Base-by-base conservation (phyloP, 345 rosid species). In the Salix viminalis region DNA sequence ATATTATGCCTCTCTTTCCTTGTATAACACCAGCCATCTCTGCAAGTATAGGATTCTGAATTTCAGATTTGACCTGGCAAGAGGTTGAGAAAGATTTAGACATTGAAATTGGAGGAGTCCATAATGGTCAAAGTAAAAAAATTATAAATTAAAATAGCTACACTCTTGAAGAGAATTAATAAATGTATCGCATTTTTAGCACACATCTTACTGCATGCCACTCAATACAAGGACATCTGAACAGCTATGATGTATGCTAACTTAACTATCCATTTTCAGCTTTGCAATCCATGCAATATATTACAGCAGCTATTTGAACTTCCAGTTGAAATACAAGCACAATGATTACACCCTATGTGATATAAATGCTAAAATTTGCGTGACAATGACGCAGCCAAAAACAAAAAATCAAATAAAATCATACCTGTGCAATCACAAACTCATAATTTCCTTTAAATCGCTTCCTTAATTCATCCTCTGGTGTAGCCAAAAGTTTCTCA, bases 391-490 rank as follows among this genome's bases (percentile, higher is more conserved):
- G 2, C 4, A 36, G 36, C 11, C 7, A 19, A 41, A 56, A 70
- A n/a, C 37, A 39, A 18, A 68, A 3, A 73, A 56, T 41, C 52
- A 3, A 73, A 56, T 41, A 42, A 3, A 78, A 65, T 62, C 69
- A 58, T 79, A 89, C 98, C 97, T 93, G 98, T 69, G 81, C 87
- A 80, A 90, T 86, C 78, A 96, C 91, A 75, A 96, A 96, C 46
- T 87, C 89, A 8, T 83, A 65, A 44, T 96, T 96, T 39, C 97
- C 98, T 88, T 96, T 92, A 69, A 96, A 96, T 76, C 83, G 87
- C 54, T 79, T 82, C 75, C 82, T 88, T 86, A 93, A 56, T 60
- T 87, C 87, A 44, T 37, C 70, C 81, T 87, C 85, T 70, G 88
- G 84, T 0, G 72, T 73, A 13, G 78, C 82, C 81, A 93, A 61